These are phyloP conservation scores for Zygosaccharomyces sapae DNA, from an alignment of 1,139 yeast genomes.

Conservation along the genomic window DNA sequence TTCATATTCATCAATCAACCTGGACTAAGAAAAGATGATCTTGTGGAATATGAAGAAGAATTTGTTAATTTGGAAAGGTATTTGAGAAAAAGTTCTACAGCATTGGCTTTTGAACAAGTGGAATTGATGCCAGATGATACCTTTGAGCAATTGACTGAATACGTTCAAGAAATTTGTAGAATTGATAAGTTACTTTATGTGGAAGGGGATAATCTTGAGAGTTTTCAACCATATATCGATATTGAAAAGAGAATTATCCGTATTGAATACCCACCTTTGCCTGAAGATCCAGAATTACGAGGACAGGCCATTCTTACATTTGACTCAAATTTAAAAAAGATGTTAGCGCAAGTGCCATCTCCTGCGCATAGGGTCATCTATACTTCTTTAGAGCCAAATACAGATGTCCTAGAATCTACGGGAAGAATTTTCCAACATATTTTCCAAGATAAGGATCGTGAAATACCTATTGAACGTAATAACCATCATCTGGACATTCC, in stretches of 20 bases:
- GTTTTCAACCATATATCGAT: slow-evolving; percentile 48
- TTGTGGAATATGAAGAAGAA: slow-evolving; percentile 41
- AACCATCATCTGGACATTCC: slow-evolving; percentile 40
- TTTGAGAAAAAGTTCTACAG: slow-evolving; percentile 57
- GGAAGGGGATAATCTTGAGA: slow-evolving; percentile 22
- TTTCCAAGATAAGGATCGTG: slow-evolving; percentile 38
- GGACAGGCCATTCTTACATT: slow-evolving; percentile 38
- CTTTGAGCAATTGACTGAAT: slow-evolving; percentile 25
- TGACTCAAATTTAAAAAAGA: slow-evolving; percentile 49
- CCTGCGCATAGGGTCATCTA: slow-evolving; percentile 56
- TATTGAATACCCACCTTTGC: slow-evolving; percentile 50
- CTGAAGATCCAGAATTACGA: slow-evolving; percentile 38
- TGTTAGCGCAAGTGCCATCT: slow-evolving; percentile 60
- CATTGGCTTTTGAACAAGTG: slow-evolving; percentile 40
- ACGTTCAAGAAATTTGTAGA: slow-evolving; percentile 23
- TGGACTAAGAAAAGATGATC: slow-evolving; percentile 58
- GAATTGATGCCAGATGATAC: slow-evolving; percentile 40
- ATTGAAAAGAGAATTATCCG: slow-evolving; percentile 55
- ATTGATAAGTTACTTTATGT: slow-evolving; percentile 23
- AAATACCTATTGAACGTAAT: slow-evolving; percentile 54
- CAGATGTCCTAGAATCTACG: slow-evolving; percentile 15
- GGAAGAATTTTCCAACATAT: slow-evolving; percentile 35
- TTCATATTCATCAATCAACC: slow-evolving; percentile 70
- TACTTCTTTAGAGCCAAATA: slow-evolving; percentile 37
- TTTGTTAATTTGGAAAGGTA: slow-evolving; percentile 57